Conservation (phyloP, 345 rosid genomes). For the Boechera divaricarpa region DNA sequence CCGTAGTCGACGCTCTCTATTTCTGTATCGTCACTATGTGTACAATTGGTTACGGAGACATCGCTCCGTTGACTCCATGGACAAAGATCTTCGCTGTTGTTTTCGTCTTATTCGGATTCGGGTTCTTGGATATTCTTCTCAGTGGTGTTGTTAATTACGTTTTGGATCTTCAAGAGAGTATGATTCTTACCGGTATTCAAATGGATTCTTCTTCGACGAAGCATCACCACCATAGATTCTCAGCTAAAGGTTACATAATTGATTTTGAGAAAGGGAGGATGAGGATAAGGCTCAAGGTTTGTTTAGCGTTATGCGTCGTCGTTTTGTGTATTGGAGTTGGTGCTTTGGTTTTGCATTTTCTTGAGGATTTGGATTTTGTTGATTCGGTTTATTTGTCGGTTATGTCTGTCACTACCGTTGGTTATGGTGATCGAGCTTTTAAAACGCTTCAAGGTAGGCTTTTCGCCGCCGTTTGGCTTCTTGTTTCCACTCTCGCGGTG, state of each 20-base stretch:
- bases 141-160: conserved; percentile 72
- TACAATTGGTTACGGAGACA: conserved; percentile 86
- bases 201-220: conserved; percentile 27
- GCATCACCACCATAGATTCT: conserved; percentile 36
- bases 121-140: conserved; percentile 67
- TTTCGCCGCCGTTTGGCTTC: conserved; percentile 74
- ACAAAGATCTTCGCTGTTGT: conserved; percentile 71
- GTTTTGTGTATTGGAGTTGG: conserved; percentile 67
- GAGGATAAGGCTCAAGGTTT: conserved; percentile 82
- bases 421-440: conserved; percentile 75
- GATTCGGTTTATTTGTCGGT: conserved; percentile 78
- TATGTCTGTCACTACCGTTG: conserved; percentile 85
- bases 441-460: conserved; percentile 64
- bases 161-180: conserved; percentile 67
- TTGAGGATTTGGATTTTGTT: conserved; percentile 60
- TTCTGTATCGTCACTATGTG: conserved; percentile 87
- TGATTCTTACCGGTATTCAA: conserved; percentile 57
- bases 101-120: conserved; percentile 75
- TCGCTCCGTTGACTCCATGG: conserved; percentile 64
- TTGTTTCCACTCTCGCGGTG: conserved; percentile 73
- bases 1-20: conserved; percentile 78
- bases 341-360: conserved; percentile 54
- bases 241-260: conserved; percentile 58
- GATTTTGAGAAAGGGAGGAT: conserved; percentile 77
- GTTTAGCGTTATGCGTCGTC: conserved; percentile 71